Conservation (phyloP, 1,139 yeast genomes). For the Wickerhamomyces sp. region DNA sequence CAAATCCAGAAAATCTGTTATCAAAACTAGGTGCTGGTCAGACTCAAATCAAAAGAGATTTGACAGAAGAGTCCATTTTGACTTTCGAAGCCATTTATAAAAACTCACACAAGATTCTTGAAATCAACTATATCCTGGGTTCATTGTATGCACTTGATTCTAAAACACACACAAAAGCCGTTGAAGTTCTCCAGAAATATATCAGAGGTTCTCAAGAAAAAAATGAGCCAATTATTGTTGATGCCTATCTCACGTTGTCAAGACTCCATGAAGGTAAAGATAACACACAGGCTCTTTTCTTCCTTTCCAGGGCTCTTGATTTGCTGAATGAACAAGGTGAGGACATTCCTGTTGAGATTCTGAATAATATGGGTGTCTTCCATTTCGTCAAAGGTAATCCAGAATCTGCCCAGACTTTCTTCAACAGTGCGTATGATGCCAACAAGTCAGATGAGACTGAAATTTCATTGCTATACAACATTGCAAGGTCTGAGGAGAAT, state of each 20-base stretch:
- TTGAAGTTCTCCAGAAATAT: constrained; percentile 67
- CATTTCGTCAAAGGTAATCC: constrained; percentile 62
- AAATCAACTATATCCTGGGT: constrained; percentile 74
- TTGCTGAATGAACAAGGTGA: constrained; percentile 36
- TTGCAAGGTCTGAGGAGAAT: constrained; percentile 57
- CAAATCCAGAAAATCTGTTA: constrained; percentile 55
- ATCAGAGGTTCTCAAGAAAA: constrained; percentile 52
- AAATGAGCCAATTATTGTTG: constrained; percentile 61
- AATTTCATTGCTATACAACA: constrained; percentile 52
- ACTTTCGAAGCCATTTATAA: constrained; percentile 75
- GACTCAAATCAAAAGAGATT: constrained; percentile 70
- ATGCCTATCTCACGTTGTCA: constrained; percentile 66
- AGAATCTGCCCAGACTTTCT: constrained; percentile 44
- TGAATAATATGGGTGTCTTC: constrained; percentile 84
- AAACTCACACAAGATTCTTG: constrained; percentile 64
- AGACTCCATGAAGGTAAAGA: constrained; percentile 61
- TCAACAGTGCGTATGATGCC: constrained; percentile 44
- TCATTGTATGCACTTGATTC: constrained; percentile 48
- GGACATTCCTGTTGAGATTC: constrained; percentile 59
- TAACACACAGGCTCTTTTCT: constrained; percentile 52
- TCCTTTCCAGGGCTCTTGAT: constrained; percentile 55
- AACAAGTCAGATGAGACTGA: constrained; percentile 30
- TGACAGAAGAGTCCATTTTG: constrained; percentile 77
- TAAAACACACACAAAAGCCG: constrained; percentile 42
- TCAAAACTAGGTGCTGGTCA: constrained; percentile 85